Evolutionary conservation across 2,329 filamentous ascomycete genomes (phyloP).

Genomic region (Aspergillus neoniger): DNA sequence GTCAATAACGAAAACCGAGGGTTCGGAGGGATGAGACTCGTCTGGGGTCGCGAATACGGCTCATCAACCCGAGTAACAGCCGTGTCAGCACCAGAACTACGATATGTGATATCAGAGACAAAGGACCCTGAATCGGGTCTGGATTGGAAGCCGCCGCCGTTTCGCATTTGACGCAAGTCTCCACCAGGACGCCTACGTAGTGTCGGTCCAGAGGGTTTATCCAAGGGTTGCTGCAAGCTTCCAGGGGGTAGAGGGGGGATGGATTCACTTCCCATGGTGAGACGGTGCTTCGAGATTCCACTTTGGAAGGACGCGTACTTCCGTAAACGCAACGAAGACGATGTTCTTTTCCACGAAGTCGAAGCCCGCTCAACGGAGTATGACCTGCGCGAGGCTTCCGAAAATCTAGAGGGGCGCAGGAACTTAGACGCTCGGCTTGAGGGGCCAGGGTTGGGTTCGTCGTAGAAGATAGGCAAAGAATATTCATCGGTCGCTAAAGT

Average conservation of each 20-base stretch:
- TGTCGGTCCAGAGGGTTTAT: slow-evolving; percentile 48
- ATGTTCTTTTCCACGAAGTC: slow-evolving; percentile 28
- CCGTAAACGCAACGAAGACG: slow-evolving; percentile 40
- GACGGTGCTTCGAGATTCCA: slow-evolving; percentile 37
- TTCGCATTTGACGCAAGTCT: slow-evolving; percentile 68
- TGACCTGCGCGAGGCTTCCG: slow-evolving; percentile 27
- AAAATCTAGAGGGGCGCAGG: slow-evolving; percentile 20
- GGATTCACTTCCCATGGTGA: slow-evolving; percentile 28
- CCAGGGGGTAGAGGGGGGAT: slow-evolving; percentile 20
- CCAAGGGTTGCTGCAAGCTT: slow-evolving; percentile 15
- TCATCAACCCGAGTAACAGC: slow-evolving; percentile 19
- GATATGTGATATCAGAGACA: slow-evolving; percentile 38
- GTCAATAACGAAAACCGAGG: slow-evolving; percentile 47
- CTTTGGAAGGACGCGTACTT: slow-evolving; percentile 51
- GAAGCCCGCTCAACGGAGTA: slow-evolving; percentile 30
- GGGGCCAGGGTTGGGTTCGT: slow-evolving; percentile 21
- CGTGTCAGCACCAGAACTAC: slow-evolving; percentile 30
- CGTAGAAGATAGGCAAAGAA: slow-evolving; percentile 33
- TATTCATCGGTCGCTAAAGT: slow-evolving; percentile 29
- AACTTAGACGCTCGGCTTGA: slow-evolving; percentile 16
- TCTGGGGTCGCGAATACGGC: slow-evolving; percentile 26
- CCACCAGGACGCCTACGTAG: slow-evolving; percentile 74
- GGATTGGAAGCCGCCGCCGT: slow-evolving; percentile 63
- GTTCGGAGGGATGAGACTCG: slow-evolving; percentile 33
- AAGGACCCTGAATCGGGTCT: slow-evolving; percentile 38